Evolutionary conservation across 305 asterid species (phyloP), one percentile per base, ranked within the genome.

Genomic region (Fraxinus albicans): DNA sequence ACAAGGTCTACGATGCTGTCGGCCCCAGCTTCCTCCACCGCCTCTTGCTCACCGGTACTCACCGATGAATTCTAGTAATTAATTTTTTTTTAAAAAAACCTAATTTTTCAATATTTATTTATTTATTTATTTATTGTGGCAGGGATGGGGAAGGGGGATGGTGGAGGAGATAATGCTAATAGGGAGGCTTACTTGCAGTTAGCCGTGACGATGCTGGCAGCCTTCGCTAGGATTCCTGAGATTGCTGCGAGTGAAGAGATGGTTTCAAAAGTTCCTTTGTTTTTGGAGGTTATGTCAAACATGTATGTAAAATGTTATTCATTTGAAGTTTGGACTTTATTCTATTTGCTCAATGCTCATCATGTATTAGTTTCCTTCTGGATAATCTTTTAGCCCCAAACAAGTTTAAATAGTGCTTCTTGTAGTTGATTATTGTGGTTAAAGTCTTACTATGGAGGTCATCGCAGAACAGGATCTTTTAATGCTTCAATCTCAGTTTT

Each of bases 11-110:
- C 87, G 78, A 87, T 63, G 95, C 99, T 17, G 44, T 94, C 12
- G 94, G 93, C 78, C 85, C 91, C 84, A 89, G 88, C 78, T 96
- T 96, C 88, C 91, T 96, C 65, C 91, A 86, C 83, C 97, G 97
- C 74, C 94, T 96, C 82, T 85, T 96, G 4, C 91, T 86, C 77
- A 94, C 99, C 6, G 99, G 98, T 91, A 81, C 27, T 34, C 6
- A 0, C 23, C 44, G 27, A 27, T 72, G 77, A 72, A 33, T 72
- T 12, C 13, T 31, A 6, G 44, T 72, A 72, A 31, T 72, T 69
- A 33, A 72, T 72, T 33, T 44, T 12, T 12, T 31, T 5, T 15
- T 15, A 6, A 70, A 72, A 70, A 13, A 29, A 70, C 76, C n/a
- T 31, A 70, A 33, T 2, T 72, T 15, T 17, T 36, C 35, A 7